Percentiles rank a stretch among this genome's conserved stretches.
Conservation (phyloP, 1,284 basidiomycete species). For the Inonotus hispidus region DNA sequence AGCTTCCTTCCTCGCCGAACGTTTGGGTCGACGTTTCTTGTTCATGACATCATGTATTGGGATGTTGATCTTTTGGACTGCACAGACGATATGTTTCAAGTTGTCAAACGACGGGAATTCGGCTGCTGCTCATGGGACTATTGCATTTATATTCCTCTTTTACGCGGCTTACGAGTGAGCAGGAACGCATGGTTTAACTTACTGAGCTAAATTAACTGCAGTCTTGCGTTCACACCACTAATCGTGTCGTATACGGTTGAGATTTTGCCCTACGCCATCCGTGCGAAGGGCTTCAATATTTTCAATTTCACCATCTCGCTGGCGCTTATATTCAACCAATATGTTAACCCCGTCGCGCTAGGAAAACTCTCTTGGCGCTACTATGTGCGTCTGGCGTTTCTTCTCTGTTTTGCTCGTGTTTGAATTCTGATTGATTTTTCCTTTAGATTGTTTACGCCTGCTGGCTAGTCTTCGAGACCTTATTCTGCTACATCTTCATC, state of each 20-base stretch:
- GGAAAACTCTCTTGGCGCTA: slow-evolving; percentile 34
- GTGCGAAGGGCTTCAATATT: slow-evolving; percentile 58
- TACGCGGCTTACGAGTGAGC: slow-evolving; percentile 39
- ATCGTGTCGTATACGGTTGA: slow-evolving; percentile 55
- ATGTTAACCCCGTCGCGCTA: slow-evolving; percentile 38
- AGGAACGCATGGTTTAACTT: background rate
- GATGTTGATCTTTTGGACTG: slow-evolving; percentile 39
- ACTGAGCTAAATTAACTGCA: background rate
- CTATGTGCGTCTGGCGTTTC: slow-evolving; percentile 25
- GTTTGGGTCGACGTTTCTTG: slow-evolving; percentile 20
- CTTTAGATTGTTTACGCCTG: slow-evolving; percentile 39
- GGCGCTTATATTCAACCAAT: slow-evolving; percentile 57
- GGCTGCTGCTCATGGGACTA: slow-evolving; percentile 37
- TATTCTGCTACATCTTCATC: slow-evolving; percentile 37
- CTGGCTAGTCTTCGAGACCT: slow-evolving; percentile 34
- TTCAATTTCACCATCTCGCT: slow-evolving; percentile 47
- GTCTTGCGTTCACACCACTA: slow-evolving; percentile 50
- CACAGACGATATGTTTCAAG: slow-evolving; percentile 40
- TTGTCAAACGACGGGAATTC: slow-evolving; percentile 30
- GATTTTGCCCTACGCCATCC: slow-evolving; percentile 50
- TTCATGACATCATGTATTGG: slow-evolving; percentile 24
- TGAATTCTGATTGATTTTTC: background rate
- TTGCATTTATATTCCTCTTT: slow-evolving; percentile 46
- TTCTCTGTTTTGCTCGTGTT: background rate
- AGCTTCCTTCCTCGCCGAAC: slow-evolving; percentile 22